Evolutionary conservation across 2,329 filamentous ascomycete genomes (phyloP).

Genomic region (Colletotrichum simmondsii): DNA sequence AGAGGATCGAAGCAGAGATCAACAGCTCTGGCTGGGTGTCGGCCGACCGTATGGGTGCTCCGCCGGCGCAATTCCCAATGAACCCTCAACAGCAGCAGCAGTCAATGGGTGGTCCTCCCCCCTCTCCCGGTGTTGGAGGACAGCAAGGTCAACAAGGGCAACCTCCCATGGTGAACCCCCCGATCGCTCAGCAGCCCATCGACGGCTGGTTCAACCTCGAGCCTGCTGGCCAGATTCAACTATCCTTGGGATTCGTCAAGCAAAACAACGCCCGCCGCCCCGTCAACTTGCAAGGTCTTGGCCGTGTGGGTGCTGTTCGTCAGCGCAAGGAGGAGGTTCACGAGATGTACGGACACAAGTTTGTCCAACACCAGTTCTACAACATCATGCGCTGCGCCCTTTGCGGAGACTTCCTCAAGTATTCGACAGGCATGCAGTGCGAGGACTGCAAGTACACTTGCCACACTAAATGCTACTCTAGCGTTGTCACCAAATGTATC

Average conservation of each 20-base stretch:
- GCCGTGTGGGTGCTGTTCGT: slow-evolving; percentile 93
- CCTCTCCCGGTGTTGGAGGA: slow-evolving; percentile 49
- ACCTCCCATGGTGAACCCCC: slow-evolving; percentile 53
- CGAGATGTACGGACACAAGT: slow-evolving; percentile 99
- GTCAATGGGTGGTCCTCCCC: slow-evolving; percentile 57
- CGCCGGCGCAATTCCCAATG: slow-evolving; percentile 69
- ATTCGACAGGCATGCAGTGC: slow-evolving; percentile 98
- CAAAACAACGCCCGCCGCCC: slow-evolving; percentile 84
- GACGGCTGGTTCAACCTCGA: slow-evolving; percentile 98
- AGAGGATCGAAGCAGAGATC: slow-evolving; percentile 96
- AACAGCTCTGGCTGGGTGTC: slow-evolving; percentile 97
- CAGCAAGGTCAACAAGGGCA: slow-evolving; percentile 45
- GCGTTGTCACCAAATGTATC: slow-evolving; percentile 99
- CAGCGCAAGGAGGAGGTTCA: slow-evolving; percentile 98
- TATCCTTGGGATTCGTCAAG: slow-evolving; percentile 93
- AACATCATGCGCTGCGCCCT: slow-evolving; percentile 99
- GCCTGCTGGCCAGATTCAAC: slow-evolving; percentile 90
- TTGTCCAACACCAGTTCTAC: slow-evolving; percentile 98
- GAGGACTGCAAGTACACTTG: slow-evolving; percentile 99
- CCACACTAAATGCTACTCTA: slow-evolving; percentile 95
- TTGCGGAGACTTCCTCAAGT: slow-evolving; percentile 98
- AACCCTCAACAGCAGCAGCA: slow-evolving; percentile 55
- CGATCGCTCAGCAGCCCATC: slow-evolving; percentile 71
- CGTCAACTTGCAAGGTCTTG: slow-evolving; percentile 89
- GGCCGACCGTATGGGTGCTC: slow-evolving; percentile 88